Conservation (phyloP, 179 eudicot genomes). For the Beta lomatogona region DNA sequence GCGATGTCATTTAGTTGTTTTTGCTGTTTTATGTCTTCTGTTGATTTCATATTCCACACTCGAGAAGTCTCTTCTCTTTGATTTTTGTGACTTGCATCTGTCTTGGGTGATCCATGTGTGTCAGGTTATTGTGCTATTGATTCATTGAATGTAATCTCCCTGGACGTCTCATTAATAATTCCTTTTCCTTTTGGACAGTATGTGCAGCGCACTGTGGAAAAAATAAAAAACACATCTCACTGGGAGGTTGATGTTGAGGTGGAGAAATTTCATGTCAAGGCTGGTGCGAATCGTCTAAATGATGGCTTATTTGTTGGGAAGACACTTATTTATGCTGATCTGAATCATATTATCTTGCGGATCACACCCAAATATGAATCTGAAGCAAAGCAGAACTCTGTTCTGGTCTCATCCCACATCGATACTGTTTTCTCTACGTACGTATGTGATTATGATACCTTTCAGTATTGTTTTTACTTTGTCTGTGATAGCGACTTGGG, state of each 20-base stretch:
- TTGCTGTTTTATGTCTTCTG: neutral
- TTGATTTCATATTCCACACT: neutral
- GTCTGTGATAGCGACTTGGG: neutral
- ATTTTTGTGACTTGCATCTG: neutral
- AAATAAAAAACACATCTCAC: conserved; percentile 70
- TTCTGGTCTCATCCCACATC: conserved; percentile 91
- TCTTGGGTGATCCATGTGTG: neutral
- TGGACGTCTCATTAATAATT: neutral
- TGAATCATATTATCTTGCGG: conserved; percentile 70
- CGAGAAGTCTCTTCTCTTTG: neutral
- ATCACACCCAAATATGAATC: conserved; percentile 74
- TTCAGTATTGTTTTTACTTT: conserved; percentile 3
- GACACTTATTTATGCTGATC: conserved; percentile 83
- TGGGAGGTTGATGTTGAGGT: conserved; percentile 95
- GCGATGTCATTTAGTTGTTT: neutral
- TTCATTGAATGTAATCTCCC: neutral
- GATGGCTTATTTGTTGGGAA: conserved; percentile 82
- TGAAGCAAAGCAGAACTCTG: conserved; percentile 77
- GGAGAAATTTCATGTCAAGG: conserved; percentile 69
- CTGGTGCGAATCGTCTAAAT: conserved; percentile 73
- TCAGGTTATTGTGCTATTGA: neutral
- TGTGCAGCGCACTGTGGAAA: conserved; percentile 63
- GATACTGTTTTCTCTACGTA: conserved; percentile 86
- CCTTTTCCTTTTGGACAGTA: conserved; percentile 52
- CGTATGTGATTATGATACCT: conserved; percentile 25